Evolutionary conservation across 345 rosid species (phyloP).

Genomic region (Lumnitzera littorea): DNA sequence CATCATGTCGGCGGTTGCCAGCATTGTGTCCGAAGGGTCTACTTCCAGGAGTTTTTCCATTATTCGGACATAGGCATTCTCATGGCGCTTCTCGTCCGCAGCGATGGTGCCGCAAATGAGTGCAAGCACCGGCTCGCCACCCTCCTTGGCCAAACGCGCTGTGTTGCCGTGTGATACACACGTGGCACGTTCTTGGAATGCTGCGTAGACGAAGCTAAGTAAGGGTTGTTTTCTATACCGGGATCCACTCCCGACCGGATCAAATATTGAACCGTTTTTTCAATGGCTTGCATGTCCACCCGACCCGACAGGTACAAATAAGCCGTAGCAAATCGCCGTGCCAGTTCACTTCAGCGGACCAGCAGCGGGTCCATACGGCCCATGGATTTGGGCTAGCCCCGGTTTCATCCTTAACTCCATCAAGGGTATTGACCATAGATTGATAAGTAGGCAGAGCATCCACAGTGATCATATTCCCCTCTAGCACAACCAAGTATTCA

Average conservation of each 20-base stretch:
- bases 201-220: conserved; percentile 70
- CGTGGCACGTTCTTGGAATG: conserved; percentile 83
- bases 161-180: conserved; percentile 79
- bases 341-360: conserved; percentile 80
- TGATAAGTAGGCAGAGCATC: conserved; percentile 74
- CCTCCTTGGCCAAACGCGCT: conserved; percentile 49
- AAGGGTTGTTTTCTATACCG: conserved; percentile 65
- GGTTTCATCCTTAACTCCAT: conserved; percentile 68
- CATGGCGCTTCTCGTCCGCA: conserved; percentile 70
- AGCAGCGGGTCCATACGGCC: conserved; percentile 67
- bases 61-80: conserved; percentile 17
- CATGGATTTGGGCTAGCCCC: conserved; percentile 64
- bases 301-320: conserved; percentile 68
- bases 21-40: conserved; percentile 42
- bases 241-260: conserved; percentile 75
- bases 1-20: conserved; percentile 55
- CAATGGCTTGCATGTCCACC: conserved; percentile 64
- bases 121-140: conserved; percentile 52
- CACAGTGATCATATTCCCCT: conserved; percentile 83
- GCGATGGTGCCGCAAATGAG: conserved; percentile 70
- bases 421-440: conserved; percentile 65
- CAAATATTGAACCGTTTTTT: conserved; percentile 51
- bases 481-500: conserved; percentile 67
- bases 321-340: conserved; percentile 59
- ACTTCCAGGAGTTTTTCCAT: conserved; percentile 60